Evolutionary conservation across 2,329 filamentous ascomycete genomes (phyloP), one percentile per base, ranked within the genome.

Genomic region (Microsporum ferrugineum): DNA sequence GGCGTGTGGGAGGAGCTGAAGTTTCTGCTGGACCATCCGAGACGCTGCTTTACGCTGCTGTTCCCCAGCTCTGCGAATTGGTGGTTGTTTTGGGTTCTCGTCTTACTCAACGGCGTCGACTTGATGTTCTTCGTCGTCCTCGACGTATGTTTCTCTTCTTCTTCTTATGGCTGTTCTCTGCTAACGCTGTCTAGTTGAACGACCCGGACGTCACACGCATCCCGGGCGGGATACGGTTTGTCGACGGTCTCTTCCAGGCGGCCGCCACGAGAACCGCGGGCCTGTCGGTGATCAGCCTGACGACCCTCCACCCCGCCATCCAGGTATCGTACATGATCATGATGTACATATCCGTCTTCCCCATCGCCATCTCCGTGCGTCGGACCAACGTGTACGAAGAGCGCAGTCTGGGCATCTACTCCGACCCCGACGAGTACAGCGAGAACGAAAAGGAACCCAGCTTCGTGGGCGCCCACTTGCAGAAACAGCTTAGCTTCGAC

Each of bases 341-440:
- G 94, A 97, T 97, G 94, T 97, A 97, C 74, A 96, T 97, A 64
- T 96, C 91, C 62, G 89, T 96, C 63, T 95, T 96, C 68, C 92
- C 92, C 3, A 95, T 97, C 67, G 92, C 94, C 71, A 97, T 97
- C 68, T 94, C 89, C 5, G 88, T 97, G 68, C 90, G 92, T 59
- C 82, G 89, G 65, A 96, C 92, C 62, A 97, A 97, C 71, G 92
- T 96, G 1, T 97, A 97, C 77, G 92, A 96, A 74, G 92, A 97
- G 71, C 77, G 79, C 53, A 82, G 80, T 56, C 70, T 87, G 3
- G 84, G 83, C 0, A 78, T 86, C 31, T 86, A 85, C 66, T 89
- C 87, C 66, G 89, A 86, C 0, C 81, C 94, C 0, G 91, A 88
- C 69, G 78, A 77, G 2, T 91, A 88, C 69, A 78, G 77, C 2